A percentile compares a stretch with the other conserved stretches of the same genome.
These are phyloP conservation scores for Thoreauomyces humboldtii DNA, from an alignment of 192 early-diverging fungal genomes.

Conservation along the genomic window DNA sequence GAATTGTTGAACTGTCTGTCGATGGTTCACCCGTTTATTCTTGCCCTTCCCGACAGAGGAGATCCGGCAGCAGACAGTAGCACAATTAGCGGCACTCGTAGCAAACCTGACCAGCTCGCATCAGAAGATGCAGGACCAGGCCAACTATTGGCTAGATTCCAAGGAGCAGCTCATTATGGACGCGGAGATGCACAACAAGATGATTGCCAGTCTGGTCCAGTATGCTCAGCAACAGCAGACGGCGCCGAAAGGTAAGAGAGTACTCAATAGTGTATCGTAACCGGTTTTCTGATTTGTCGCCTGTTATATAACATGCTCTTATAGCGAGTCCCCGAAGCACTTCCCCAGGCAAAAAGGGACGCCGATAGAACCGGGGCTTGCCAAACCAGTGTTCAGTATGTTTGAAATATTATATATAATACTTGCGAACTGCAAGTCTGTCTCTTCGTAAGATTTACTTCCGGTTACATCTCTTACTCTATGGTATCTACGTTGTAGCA, in stretches of 20 bases:
- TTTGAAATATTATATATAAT: too few relatives aligned
- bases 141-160: slow-evolving; percentile 54
- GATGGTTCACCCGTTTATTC: background rate
- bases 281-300: background rate
- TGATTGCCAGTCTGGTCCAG: slow-evolving; percentile 59
- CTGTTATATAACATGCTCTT: background rate
- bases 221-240: slow-evolving; percentile 53
- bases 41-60: slow-evolving; percentile 36
- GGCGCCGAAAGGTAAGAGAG: slow-evolving; percentile 27
- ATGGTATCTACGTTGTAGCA: background rate
- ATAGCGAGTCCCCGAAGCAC: slow-evolving; percentile 3
- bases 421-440: too few relatives aligned
- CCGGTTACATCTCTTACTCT: too few relatives aligned
- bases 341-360: slow-evolving; percentile 18
- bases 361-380: too few relatives aligned
- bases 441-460: too few relatives aligned
- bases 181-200: slow-evolving; percentile 66
- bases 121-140: slow-evolving; percentile 52
- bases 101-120: slow-evolving; percentile 26
- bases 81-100: slow-evolving; percentile 39
- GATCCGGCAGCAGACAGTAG: slow-evolving; percentile 37
- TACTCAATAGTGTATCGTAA: background rate
- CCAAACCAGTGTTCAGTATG: too few relatives aligned
- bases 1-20: background rate
- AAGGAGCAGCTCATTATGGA: slow-evolving; percentile 63